A percentile compares a stretch with the other conserved stretches of the same genome.
These are phyloP conservation scores for Lactarius deliciosus DNA, from an alignment of 768 basidiomycete genomes.

Conservation along the genomic window DNA sequence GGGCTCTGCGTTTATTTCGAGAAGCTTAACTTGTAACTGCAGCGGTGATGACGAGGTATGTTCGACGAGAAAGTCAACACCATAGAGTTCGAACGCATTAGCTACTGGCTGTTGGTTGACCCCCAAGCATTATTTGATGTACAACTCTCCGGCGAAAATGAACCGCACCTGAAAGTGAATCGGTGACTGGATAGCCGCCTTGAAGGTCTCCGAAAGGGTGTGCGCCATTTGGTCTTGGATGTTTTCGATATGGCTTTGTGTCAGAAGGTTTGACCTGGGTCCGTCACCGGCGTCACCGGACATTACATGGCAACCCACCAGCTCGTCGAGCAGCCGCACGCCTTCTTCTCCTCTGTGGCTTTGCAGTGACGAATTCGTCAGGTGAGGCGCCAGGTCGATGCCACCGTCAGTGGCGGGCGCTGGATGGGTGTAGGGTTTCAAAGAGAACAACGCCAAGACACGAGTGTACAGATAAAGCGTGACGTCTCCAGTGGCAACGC, in stretches of 20 bases:
- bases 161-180: conserved; percentile 76
- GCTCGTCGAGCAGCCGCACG: conserved; percentile 79
- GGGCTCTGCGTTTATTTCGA: conserved; percentile 94
- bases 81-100: conserved; percentile 94
- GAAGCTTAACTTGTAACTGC: conserved; percentile 57
- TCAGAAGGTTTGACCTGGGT: conserved; percentile 35
- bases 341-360: conserved; percentile 59
- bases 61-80: conserved; percentile 86
- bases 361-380: conserved; percentile 93
- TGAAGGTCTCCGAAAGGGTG: conserved; percentile 77
- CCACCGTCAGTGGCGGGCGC: conserved; percentile 29
- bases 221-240: conserved; percentile 63
- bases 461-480: conserved; percentile 78
- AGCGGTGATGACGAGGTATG: conserved; percentile 36
- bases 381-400: conserved; percentile 66
- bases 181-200: conserved; percentile 78
- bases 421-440: conserved; percentile 63
- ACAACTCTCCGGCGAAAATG: conserved; percentile 3
- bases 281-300: conserved; percentile 28
- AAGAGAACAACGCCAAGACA: conserved; percentile 86
- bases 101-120: conserved; percentile 60
- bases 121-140: neutral
- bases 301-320: conserved; percentile 63
- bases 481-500: conserved; percentile 72
- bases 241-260: conserved; percentile 42